Base-by-base conservation (phyloP, 495 filamentous ascomycete genomes). In the Trichoderma erinaceum region DNA sequence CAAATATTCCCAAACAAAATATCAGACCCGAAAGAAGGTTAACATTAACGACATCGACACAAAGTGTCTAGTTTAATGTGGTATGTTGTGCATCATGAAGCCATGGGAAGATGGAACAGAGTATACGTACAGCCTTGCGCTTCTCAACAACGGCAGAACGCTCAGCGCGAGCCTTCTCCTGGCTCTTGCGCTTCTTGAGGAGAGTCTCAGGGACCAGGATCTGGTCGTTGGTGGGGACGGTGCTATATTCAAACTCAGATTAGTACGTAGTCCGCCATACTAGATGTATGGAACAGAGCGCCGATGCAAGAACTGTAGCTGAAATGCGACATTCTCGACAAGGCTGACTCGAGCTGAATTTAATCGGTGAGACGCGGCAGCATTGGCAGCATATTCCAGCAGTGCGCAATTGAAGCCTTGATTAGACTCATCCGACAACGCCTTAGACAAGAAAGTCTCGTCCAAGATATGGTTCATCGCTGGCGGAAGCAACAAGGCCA, bases 1-100 rank as follows among this genome's bases (percentile, higher is more conserved):
- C 64, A 71, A 67, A 73, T 76, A 88, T 71, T 65, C 32, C 75
- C 16, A 67, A 18, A 43, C 15, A 63, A 25, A 67, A 67, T 56
- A 43, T 99, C 95, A 99, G 93, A 88, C 93, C 95, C 95, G 95
- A 99, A 99, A 99, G 95, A 98, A 98, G 93, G 93, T 96, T 89
- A 85, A 88, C 25, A 81, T 88, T 91, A 91, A 97, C 93, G 96
- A 81, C 95, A 99, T 97, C 75, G 95, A 92, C 90, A 32, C 41
- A 78, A 75, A 72, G 87, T 61, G 56, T 89, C 96, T 99, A 99
- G 93, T 94, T 89, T 90, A 87, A 38, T 38, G 35, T 83, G 84
- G 83, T 87, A 85, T 84, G 85, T 86, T 93, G 81, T 97, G 77
- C 79, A 80, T 83, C 79, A 80, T 73, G 71, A 76, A 74, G 75